Percentiles rank a stretch among this genome's conserved stretches.
Evolutionary conservation across 1,139 yeast genomes (phyloP).

Genomic region (Suhomyces wounanorum): DNA sequence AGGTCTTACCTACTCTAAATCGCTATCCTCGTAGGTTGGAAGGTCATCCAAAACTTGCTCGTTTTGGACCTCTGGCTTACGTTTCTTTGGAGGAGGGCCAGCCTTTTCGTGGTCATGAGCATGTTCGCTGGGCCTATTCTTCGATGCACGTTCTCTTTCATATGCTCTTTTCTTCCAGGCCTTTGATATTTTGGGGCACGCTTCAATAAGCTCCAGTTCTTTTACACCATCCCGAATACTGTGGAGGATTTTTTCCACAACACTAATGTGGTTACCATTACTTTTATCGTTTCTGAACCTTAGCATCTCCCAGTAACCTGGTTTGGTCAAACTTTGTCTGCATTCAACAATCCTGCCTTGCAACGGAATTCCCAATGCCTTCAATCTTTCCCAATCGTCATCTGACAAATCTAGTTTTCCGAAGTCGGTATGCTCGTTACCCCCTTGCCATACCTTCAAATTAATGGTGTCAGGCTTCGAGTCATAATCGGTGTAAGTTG

Average conservation of each 20-base stretch:
- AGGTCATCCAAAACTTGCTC: constrained; percentile 32
- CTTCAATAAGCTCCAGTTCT: constrained; percentile 66
- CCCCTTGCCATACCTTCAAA: constrained; percentile 82
- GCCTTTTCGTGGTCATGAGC: constrained; percentile 1
- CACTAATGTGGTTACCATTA: constrained; percentile 80
- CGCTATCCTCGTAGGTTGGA: constrained; percentile 49
- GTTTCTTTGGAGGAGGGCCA: constrained; percentile 12
- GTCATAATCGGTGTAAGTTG: constrained; percentile 80
- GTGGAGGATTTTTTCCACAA: constrained; percentile 77
- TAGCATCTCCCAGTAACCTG: constrained; percentile 76
- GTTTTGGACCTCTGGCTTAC: constrained; percentile 19
- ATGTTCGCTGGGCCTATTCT: constrained; percentile 3
- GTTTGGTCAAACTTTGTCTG: constrained; percentile 50
- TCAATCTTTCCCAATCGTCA: constrained; percentile 81
- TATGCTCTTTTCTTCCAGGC: constrained; percentile 40
- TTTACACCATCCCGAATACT: constrained; percentile 87
- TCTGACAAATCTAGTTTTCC: constrained; percentile 63
- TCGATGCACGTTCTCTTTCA: constrained; percentile 25
- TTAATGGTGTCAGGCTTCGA: constrained; percentile 65
- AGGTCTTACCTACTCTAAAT: constrained; percentile 23
- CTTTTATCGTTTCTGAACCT: constrained; percentile 92
- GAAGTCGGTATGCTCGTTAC: constrained; percentile 62
- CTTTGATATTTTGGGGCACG: constrained; percentile 37
- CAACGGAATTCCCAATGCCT: constrained; percentile 71
- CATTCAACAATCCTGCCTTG: constrained; percentile 93